Base-by-base conservation (phyloP, 2,329 filamentous ascomycete genomes). In the Coleophoma cylindrospora region DNA sequence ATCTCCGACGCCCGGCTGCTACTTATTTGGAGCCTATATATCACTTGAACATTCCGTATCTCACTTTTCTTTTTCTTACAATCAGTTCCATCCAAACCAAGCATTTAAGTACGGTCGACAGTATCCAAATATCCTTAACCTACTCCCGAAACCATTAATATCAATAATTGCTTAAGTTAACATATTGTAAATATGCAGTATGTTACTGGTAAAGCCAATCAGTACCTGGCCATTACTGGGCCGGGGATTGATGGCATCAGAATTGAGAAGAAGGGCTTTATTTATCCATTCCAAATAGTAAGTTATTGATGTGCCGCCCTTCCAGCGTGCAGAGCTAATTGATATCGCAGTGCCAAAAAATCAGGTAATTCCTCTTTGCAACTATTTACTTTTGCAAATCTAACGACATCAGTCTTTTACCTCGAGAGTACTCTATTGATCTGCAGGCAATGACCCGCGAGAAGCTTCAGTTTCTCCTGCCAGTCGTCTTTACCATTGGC, bases 371-470 rank as follows among this genome's bases (percentile, higher is more conserved):
- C n/a, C 27, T 32, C 4, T 34, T 17, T 6, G 43, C 69, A 52
- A 62, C 68, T 22, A 66, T 38, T 7, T 13, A 7, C 3, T 38
- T 38, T 7, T 17, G 36, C 7, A 38, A n/a, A 9, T 27, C 27
- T 27, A 10, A 27, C 27, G 3, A 10, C 27, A 27, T 2, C 7
- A 38, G 36, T 17, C 13, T 38, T 17, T 12, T n/a, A 8, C 36
- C 36, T 7, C 64, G 14, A 71, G 68, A 48, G 70, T 73, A 15
- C 27, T 34, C 33, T 32, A 48, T 17, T 32, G 12, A 41, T 53
- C 73, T 95, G 2, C 87, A 91, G 64, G 89, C 89, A 50, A 95
- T 95, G 89, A 95, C 89, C 15, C 82, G 85, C 60, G 90, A 95
- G 71, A 95, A 95, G 67, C 77, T 94, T 3, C 87, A 91, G 56